Base-by-base conservation (phyloP, 228 moss, liverwort and hornwort species). In the Sphagnum fallax region DNA sequence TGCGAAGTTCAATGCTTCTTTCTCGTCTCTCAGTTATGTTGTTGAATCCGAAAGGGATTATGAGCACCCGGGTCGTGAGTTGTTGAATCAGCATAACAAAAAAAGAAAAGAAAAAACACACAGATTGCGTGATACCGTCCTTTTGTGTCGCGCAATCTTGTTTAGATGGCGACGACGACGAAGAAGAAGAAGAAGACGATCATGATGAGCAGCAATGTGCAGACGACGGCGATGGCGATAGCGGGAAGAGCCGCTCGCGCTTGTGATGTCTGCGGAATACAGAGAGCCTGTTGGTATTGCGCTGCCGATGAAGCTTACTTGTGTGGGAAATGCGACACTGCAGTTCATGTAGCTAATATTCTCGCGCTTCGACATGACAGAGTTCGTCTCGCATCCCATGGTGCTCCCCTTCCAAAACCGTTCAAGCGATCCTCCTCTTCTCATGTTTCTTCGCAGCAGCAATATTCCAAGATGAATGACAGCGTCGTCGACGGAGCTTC, bases 141-240 rank as follows among this genome's bases (percentile, higher is more conserved):
- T 32, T 32, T 32, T 32, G 32, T 32, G 32, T 32, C 32, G 32
- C 32, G 32, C 32, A 32, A 32, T 32, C 32, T 32, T 32, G 32
- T 32, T 32, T 32, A 32, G 32, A 32, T 32, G 32, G 32, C 32
- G 32, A 32, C 32, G 32, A 32, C 32, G 32, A 32, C 32, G 32
- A 32, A 32, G 32, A 32, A 32, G 32, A 32, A 32, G 32, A 32
- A 32, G 32, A 32, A 32, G 32, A 32, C 32, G 32, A 32, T 32
- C 32, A 32, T 32, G 32, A 32, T 3, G 2, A 32, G 32, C 32
- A 32, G 32, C 2, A 32, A 32, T 32, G 32, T 32, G 58, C 32
- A 32, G 32, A 78, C 86, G 66, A 83, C 86, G 62, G 86, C 86
- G 65, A 83, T 87, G 86, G 83, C 83, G n/a, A 76, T 87, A 49